These are phyloP conservation scores for Heimioporus sp. DNA, from an alignment of 768 basidiomycete genomes.

Conservation along the genomic window DNA sequence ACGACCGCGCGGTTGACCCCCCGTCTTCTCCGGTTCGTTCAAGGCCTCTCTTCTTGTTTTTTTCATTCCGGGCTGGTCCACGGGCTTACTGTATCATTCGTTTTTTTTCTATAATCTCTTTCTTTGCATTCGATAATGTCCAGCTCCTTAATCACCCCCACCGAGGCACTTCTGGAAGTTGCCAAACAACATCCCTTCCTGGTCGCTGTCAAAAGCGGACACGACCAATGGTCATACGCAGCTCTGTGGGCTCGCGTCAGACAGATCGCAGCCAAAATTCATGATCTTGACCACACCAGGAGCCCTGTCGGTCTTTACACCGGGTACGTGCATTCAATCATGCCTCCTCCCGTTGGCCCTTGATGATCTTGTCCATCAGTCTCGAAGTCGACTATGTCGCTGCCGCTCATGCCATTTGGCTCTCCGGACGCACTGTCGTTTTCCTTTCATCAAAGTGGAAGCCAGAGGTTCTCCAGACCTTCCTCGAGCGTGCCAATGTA, in stretches of 20 bases:
- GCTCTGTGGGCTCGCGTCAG: constrained; percentile 32
- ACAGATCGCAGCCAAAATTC: constrained; percentile 6
- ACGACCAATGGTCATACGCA: constrained; percentile 26
- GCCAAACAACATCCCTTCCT: constrained; percentile 25
- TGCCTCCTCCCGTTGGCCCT: neutral
- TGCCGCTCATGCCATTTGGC: constrained; percentile 31
- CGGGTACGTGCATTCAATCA: constrained; percentile 13
- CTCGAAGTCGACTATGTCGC: constrained; percentile 30
- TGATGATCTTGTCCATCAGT: constrained; percentile 3
- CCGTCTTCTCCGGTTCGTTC: neutral
- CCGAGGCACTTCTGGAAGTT: constrained; percentile 31
- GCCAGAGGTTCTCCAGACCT: constrained; percentile 21
- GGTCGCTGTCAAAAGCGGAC: constrained; percentile 17
- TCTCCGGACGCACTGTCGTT: constrained; percentile 22
- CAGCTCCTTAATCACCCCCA: constrained; percentile 20
- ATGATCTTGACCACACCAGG: constrained; percentile 12
- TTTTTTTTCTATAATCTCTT: neutral
- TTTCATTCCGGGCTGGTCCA: constrained; percentile 18
- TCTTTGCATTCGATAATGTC: constrained; percentile 9
- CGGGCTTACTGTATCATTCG: neutral
- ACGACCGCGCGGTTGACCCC: constrained; percentile 1
- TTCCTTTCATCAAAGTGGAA: constrained; percentile 32
- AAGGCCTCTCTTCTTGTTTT: constrained; percentile 7
- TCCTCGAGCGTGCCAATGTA: constrained; percentile 23
- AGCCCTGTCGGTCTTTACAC: constrained; percentile 26